Percentiles rank a stretch among this genome's conserved stretches.
Conservation (phyloP, 495 filamentous ascomycete species). For the Lasiosphaeriaceae sp. region DNA sequence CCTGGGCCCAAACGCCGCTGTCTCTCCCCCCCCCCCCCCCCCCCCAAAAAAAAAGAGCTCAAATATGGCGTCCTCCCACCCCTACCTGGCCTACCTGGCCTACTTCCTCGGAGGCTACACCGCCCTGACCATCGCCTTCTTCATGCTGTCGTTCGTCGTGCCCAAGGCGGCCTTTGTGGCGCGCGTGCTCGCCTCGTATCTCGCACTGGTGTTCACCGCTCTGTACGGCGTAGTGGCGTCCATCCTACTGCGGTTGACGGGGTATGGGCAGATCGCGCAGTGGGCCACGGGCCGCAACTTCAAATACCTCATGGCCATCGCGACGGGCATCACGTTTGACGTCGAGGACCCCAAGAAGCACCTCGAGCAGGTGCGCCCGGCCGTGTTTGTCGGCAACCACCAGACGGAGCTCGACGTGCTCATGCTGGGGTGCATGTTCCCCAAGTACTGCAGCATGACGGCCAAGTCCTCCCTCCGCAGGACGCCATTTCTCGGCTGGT, state of each 20-base stretch:
- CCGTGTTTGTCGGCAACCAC: constrained; percentile 90
- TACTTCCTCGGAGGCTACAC: constrained; percentile 56
- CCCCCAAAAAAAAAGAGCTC: too few species aligned
- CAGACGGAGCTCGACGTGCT: constrained; percentile 93
- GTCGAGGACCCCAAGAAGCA: constrained; percentile 63
- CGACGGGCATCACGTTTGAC: constrained; percentile 76
- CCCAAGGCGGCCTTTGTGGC: constrained; percentile 63
- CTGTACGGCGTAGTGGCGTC: constrained; percentile 75
- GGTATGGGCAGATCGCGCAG: constrained; percentile 72
- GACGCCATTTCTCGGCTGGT: constrained; percentile 92
- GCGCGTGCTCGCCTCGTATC: constrained; percentile 67
- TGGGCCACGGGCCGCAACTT: constrained; percentile 80
- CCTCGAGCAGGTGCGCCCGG: constrained; percentile 65
- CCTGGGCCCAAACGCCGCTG: too few species aligned
- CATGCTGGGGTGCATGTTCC: constrained; percentile 82
- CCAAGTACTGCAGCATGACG: constrained; percentile 86
- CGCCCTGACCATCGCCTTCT: constrained; percentile 55
- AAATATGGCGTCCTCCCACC: constrained; percentile 19
- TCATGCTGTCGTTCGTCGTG: constrained; percentile 50
- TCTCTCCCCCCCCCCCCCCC: too few species aligned
- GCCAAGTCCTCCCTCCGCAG: constrained; percentile 81
- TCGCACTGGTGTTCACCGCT: constrained; percentile 61
- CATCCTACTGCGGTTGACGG: constrained; percentile 64
- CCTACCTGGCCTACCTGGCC: constrained; percentile 37
- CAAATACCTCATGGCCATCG: constrained; percentile 71